Conservation (phyloP, 164 flowering plant species). For the Nelumbo lutea region DNA sequence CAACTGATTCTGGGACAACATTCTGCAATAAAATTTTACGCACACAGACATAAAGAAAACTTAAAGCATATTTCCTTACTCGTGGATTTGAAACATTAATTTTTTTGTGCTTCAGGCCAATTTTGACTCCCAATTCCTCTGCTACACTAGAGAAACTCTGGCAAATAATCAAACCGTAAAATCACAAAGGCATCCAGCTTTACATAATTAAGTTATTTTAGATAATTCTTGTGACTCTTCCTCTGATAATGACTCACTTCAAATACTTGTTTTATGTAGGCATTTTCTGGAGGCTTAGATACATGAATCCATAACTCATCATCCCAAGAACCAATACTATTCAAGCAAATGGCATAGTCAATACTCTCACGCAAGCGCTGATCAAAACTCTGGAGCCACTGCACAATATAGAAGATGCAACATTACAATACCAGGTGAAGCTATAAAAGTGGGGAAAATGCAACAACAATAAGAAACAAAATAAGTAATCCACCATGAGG, state of each 20-base stretch:
- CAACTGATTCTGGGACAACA: no score
- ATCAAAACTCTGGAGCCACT: slow-evolving; percentile 97
- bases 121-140: slow-evolving; percentile 63
- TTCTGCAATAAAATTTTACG: background rate
- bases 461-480: background rate
- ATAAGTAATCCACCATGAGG: background rate
- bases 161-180: slow-evolving; percentile 10
- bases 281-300: slow-evolving; percentile 99
- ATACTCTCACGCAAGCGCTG: slow-evolving; percentile 92
- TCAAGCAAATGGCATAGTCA: slow-evolving; percentile 96
- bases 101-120: slow-evolving; percentile 94
- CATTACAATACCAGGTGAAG: background rate
- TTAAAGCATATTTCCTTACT: slow-evolving; percentile 44
- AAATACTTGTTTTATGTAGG: slow-evolving; percentile 77
- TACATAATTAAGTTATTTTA: background rate
- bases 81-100: slow-evolving; percentile 93
- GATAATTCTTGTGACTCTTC: no score
- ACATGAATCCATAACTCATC: slow-evolving; percentile 79
- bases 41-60: background rate
- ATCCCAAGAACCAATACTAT: slow-evolving; percentile 79
- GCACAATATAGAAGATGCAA: slow-evolving; percentile 13
- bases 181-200: slow-evolving; percentile 1
- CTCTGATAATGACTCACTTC: slow-evolving; percentile 41
- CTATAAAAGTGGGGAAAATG: background rate
- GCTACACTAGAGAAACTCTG: slow-evolving; percentile 79